phyloP scores from a whole-genome alignment of 768 basidiomycete species.

The Pluteus cervinus region DNA sequence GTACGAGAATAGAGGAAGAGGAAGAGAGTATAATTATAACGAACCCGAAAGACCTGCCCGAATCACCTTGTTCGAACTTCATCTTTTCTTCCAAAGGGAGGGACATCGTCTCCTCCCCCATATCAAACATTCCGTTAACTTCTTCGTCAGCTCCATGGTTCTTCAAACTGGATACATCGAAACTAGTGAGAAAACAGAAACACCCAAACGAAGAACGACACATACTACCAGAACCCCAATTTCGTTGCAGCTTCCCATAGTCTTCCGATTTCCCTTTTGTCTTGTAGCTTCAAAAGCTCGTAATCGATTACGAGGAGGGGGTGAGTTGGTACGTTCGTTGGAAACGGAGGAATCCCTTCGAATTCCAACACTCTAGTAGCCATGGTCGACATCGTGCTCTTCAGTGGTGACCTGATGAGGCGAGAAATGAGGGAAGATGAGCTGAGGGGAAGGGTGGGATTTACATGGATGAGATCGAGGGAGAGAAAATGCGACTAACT shows the following conservation, averaged over 20 bases:
- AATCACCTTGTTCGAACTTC: conserved; percentile 51
- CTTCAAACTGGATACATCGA: conserved; percentile 38
- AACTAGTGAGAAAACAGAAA: background rate
- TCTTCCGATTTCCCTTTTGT: conserved; percentile 37
- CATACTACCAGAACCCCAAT: conserved; percentile 66
- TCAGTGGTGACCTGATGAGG: too few relatives aligned
- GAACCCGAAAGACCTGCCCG: conserved; percentile 34
- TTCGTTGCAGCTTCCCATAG: conserved; percentile 54
- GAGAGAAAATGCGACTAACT: too few relatives aligned
- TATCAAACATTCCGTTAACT: conserved; percentile 46
- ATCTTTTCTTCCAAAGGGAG: conserved; percentile 53
- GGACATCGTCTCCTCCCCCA: conserved; percentile 48
- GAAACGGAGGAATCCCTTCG: conserved; percentile 46
- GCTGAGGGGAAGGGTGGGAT: too few relatives aligned
- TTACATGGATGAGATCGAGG: too few relatives aligned
- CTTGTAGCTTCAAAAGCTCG: conserved; percentile 33
- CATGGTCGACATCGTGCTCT: too few relatives aligned
- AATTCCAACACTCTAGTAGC: too few relatives aligned
- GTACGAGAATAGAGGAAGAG: too few relatives aligned
- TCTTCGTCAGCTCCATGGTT: conserved; percentile 49
- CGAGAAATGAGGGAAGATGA: too few relatives aligned
- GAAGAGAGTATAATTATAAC: conserved; percentile 5
- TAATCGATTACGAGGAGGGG: conserved; percentile 54
- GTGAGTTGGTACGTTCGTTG: conserved; percentile 45
- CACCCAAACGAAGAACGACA: conserved; percentile 8